Base-by-base conservation (phyloP, 257 asterid genomes). In the Oldenlandia corymbosa region DNA sequence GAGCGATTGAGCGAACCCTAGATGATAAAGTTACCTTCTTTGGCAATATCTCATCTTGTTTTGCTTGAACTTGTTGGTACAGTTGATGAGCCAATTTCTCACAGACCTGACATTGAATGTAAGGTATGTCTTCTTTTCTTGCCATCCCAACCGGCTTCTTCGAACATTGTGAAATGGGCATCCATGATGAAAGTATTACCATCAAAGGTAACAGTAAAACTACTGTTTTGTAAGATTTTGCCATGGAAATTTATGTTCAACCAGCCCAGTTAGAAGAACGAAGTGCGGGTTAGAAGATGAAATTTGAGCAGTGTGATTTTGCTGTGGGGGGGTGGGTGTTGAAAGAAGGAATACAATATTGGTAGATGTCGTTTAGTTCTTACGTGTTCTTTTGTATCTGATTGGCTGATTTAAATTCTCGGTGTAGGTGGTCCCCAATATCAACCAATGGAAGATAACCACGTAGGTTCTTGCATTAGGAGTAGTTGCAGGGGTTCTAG, bases 111-210 rank as follows among this genome's bases (percentile, higher is more conserved):
- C 96, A 90, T 76, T 83, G 82, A n/a, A 89, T 87, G 60, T 56
- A 93, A 0, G 96, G 97, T 23, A 93, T 77, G 76, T 90, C 97
- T 75, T 90, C 92, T 78, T 86, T 93, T 76, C 99, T 81, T 10
- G 95, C 92, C 24, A 74, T 68, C 42, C 87, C 97, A 5, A 60
- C 80, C 58, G 83, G 83, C 72, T 89, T 89, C 84, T 87, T 87
- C 58, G 95, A 78, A 71, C 90, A 51, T 21, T 74, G 66, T 16
- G 88, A 78, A 30, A 75, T 49, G 5, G 95, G 84, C 4, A 74
- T 37, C 82, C 65, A 72, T 66, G 70, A 58, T 24, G 54, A 82
- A 36, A 76, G n/a, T 1, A 82, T 28, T 42, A 80, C 28, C 18
- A 71, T n/a, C 16, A 61, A 49, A 23, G 41, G 69, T 28, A 81